Evolutionary conservation across 2,329 filamentous ascomycete species (phyloP).

Genomic region (Catunica adiposa): DNA sequence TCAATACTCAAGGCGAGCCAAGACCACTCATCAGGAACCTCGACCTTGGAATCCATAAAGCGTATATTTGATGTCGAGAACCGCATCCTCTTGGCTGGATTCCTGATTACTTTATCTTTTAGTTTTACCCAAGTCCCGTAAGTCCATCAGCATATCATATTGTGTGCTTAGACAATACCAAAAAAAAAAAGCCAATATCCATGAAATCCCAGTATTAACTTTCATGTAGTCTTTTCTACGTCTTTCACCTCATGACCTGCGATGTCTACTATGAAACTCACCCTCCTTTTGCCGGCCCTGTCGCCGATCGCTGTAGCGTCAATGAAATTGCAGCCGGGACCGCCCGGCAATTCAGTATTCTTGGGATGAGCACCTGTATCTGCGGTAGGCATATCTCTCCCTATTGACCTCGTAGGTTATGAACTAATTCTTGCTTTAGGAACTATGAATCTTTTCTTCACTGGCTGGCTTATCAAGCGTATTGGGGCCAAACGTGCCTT

Average conservation of each 20-base stretch:
- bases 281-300: constrained; percentile 28
- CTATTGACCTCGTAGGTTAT: not conserved
- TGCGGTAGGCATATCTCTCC: constrained; percentile 30
- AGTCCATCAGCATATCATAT: constrained; percentile 19
- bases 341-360: constrained; percentile 44
- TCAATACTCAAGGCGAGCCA: too few species aligned
- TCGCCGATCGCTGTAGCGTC: constrained; percentile 38
- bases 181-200: too few species aligned
- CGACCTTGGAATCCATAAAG: too few species aligned
- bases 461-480: constrained; percentile 49
- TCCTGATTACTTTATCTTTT: constrained; percentile 38
- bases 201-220: not conserved
- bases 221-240: constrained; percentile 34
- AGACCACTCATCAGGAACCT: too few species aligned
- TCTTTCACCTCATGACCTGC: constrained; percentile 57
- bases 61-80: constrained; percentile 22
- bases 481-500: constrained; percentile 48
- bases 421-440: constrained; percentile 15
- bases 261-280: constrained; percentile 49
- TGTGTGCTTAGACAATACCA: not conserved
- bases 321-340: constrained; percentile 49
- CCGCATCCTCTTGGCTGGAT: constrained; percentile 39
- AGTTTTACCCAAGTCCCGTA: constrained; percentile 34
- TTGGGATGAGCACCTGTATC: constrained; percentile 50
- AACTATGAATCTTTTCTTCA: constrained; percentile 49